Base-by-base conservation (phyloP, 2,329 filamentous ascomycete genomes). In the Pseudogymnoascus sp. region DNA sequence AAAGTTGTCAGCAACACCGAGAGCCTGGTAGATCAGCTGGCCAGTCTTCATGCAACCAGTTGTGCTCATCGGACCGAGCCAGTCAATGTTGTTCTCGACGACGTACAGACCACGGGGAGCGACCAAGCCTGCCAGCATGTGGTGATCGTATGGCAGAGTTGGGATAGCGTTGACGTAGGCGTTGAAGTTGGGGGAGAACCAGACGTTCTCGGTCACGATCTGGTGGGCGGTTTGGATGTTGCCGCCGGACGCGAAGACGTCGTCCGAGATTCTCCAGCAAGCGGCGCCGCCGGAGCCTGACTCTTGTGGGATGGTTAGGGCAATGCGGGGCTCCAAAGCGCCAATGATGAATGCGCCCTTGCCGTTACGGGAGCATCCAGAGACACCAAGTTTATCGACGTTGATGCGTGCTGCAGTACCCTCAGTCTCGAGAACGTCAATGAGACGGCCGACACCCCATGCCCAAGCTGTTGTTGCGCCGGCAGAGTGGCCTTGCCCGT, bases 301-400 rank as follows among this genome's bases (percentile, higher is more conserved):
- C 74, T 87, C 84, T 71, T 87, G 84, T 0, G 84, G 83, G 37
- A 88, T 77, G 13, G 83, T 85, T 35, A 88, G 77, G 17, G 81
- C 83, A 64, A 87, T 83, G 44, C 84, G 83, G 62, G 77, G 71
- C 64, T 84, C 82, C 21, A 87, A 76, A 2, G 84, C 84, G 15
- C 83, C 83, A 4, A 80, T 82, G n/a, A 87, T 76, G 66, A 87
- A 80, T 31, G 84, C 84, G 11, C 84, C 84, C 75, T 87, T 87
- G 63, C 83, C 84, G 73, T 87, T 85, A 42, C 84, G 81, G 62
- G 83, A 86, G 77, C 84, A 88, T 4, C 85, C 85, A 13, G 83
- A 87, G 1, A 86, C 83, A 59, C 82, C 84, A 19, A 84, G 72
- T 2, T 75, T 76, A 38, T 71, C 76, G 23, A 77, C 68, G 72